phyloP scores from a whole-genome alignment of 2,329 filamentous ascomycete genomes.

The Pseudogymnoascus sp. region DNA sequence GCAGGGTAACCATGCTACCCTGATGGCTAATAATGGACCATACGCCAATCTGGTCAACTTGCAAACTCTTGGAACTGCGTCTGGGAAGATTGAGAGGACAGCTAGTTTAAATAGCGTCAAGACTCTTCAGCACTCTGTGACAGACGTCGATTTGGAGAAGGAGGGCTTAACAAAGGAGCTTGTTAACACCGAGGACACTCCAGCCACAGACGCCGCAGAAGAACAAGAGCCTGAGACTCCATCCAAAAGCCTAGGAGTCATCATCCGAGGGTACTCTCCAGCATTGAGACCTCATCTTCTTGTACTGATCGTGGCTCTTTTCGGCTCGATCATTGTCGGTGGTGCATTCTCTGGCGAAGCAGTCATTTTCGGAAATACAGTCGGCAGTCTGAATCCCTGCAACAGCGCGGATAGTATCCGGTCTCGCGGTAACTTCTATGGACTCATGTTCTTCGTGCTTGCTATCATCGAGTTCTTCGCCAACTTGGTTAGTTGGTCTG shows the following conservation, averaged over 20 bases:
- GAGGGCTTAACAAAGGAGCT: not conserved
- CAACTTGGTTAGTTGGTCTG: slow-evolving; percentile 50
- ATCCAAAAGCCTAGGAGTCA: slow-evolving; percentile 16
- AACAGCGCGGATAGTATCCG: slow-evolving; percentile 20
- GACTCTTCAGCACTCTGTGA: slow-evolving; percentile 12
- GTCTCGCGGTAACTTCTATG: slow-evolving; percentile 31
- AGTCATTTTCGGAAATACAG: slow-evolving; percentile 46
- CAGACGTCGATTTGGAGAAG: slow-evolving; percentile 14
- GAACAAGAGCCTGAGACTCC: slow-evolving; percentile 16
- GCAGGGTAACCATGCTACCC: slow-evolving; percentile 66
- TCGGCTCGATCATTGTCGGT: slow-evolving; percentile 47
- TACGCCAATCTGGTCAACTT: slow-evolving; percentile 33
- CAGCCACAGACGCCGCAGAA: slow-evolving; percentile 19
- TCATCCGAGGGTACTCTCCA: slow-evolving; percentile 14
- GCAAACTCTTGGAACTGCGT: slow-evolving; percentile 24
- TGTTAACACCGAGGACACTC: slow-evolving; percentile 17
- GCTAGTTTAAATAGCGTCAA: slow-evolving; percentile 13
- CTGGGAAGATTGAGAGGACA: slow-evolving; percentile 16
- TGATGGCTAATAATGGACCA: slow-evolving; percentile 56
- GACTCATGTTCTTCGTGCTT: slow-evolving; percentile 41
- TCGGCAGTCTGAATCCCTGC: slow-evolving; percentile 44
- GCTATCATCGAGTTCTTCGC: slow-evolving; percentile 52
- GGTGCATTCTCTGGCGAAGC: slow-evolving; percentile 46
- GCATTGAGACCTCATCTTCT: slow-evolving; percentile 12
- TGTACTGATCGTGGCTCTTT: slow-evolving; percentile 34